Base-by-base conservation (phyloP, 2,329 filamentous ascomycete species). In the Stenocarpella maydis region DNA sequence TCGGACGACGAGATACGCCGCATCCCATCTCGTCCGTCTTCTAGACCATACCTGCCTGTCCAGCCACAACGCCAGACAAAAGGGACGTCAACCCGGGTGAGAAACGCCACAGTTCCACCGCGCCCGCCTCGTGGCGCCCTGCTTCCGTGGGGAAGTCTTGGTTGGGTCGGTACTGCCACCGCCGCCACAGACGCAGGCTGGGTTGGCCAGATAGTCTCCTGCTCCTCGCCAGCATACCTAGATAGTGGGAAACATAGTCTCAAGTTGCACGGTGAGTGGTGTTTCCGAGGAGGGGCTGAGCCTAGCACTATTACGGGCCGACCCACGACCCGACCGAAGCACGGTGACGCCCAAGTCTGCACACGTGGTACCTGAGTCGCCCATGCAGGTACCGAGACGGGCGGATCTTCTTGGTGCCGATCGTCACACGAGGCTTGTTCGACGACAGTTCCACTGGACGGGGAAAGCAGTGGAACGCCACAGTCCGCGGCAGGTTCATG, bases 101-200 rank as follows among this genome's bases (percentile, higher is more conserved):
- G 34, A 12, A 37, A 47, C 55, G 55, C 43, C 58, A 63, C 58
- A 17, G 58, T 63, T 63, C 58, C 58, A 63, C 58, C 28, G 58
- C 43, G 43, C 55, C 41, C 37, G 24, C 39, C 37, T 58, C 58
- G 21, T 63, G 14, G 43, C 26, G 58, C 58, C 58, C 19, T 8
- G 1, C 15, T 28, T 19, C 41, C 41, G 12, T 21, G 19, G 14
- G 41, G 34, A 37, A 12, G 34, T 5, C 34, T 31, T 28, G 41
- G 26, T 26, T 17, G 55, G n/a, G 15, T n/a, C 58, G 21, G n/a
- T 47, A 14, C 45, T 43, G 43, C 55, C 55, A 15, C 28, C 34
- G n/a, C 45, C 58, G 43, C 39, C 55, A 21, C 52, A 19, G 26
- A 45, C 17, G 10, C 41, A 24, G 41, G 58, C 58, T 61, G 43